Evolutionary conservation across 495 filamentous ascomycete genomes (phyloP), one percentile per base, ranked within the genome.

Genomic region (Tetracladium marchalianum): DNA sequence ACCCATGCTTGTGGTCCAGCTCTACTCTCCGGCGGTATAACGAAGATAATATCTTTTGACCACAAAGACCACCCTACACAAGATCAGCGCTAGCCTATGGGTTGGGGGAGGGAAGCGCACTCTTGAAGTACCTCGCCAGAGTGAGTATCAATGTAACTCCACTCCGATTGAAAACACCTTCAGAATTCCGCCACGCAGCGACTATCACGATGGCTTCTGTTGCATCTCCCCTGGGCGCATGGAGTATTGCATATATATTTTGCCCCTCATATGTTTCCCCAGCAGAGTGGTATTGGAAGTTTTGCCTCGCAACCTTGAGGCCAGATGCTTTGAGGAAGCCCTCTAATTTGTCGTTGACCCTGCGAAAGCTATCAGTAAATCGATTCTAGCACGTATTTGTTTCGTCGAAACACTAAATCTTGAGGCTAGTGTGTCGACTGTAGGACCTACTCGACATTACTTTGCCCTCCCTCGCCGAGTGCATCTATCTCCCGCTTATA

Each of bases 31-130:
- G 83, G 77, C 1, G 92, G 80, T 41, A 97, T 75, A 7, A 98
- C 63, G 63, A 98, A 81, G 39, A 98, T 92, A 54, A 98, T 95
- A 54, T 98, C 92, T 66, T 98, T 98, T 33, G 88, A 95, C 92
- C 92, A 98, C 10, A 98, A 69, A 19, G 87, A 95, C 92, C 92
- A 98, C 50, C 88, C 81, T 85, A 32, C 38, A 13, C 18, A 32
- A 9, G 9, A 42, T 66, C 38, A 65, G 60, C 44, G 43, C 16
- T 15, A 44, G 41, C 32, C 41, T 10, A 16, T 22, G 8, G n/a
- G 27, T 4, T 27, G 7, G 15, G 17, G 36, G 19, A 39, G 36
- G 11, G 9, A 18, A 18, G 17, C 73, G 39, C 56, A 79, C 84
- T 73, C 62, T 92, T 95, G 67, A 98, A 95, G 64, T 98, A 98